A percentile compares a stretch with the other conserved stretches of the same genome.
Conservation (phyloP, 371 early-diverging fungal species). For the Mucor lusitanicus region DNA sequence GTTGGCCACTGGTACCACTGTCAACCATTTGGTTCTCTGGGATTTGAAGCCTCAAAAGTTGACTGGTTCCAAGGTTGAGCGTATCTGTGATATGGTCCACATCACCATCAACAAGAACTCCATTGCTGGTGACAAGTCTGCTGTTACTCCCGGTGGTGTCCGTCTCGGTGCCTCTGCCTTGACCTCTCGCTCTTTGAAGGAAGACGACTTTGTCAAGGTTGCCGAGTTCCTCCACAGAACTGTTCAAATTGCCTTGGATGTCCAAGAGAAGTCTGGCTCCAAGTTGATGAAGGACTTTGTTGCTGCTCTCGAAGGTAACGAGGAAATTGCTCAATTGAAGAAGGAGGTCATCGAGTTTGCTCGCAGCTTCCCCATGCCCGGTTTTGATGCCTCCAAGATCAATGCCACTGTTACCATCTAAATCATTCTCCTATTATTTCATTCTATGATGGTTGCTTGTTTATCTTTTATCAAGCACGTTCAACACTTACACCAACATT, state of each 20-base stretch:
- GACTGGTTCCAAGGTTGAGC: constrained; percentile 95
- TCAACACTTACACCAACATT: constrained; percentile 24
- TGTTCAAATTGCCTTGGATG: constrained; percentile 86
- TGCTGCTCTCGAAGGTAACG: constrained; percentile 58
- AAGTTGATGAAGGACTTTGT: constrained; percentile 97
- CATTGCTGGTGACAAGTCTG: constrained; percentile 95
- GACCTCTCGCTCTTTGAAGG: constrained; percentile 93
- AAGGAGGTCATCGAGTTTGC: constrained; percentile 93
- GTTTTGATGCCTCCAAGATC: constrained; percentile 55
- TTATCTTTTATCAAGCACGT: constrained; percentile 7
- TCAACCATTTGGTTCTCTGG: constrained; percentile 90
- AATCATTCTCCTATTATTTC: constrained; percentile 10
- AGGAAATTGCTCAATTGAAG: constrained; percentile 76
- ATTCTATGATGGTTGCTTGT: constrained; percentile 12
- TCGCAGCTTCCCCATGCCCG: constrained; percentile 90
- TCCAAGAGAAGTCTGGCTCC: constrained; percentile 77
- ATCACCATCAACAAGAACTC: constrained; percentile 99
- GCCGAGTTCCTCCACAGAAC: constrained; percentile 88
- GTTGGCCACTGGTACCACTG: constrained; percentile 95
- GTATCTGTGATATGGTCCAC: constrained; percentile 91
- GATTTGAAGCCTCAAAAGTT: constrained; percentile 84
- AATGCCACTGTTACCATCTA: constrained; percentile 50
- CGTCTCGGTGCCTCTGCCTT: constrained; percentile 95
- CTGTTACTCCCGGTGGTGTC: constrained; percentile 95
- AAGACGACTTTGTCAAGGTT: constrained; percentile 88